phyloP scores from a whole-genome alignment of 768 basidiomycete species.

The Xerocomellus amylosporus region DNA sequence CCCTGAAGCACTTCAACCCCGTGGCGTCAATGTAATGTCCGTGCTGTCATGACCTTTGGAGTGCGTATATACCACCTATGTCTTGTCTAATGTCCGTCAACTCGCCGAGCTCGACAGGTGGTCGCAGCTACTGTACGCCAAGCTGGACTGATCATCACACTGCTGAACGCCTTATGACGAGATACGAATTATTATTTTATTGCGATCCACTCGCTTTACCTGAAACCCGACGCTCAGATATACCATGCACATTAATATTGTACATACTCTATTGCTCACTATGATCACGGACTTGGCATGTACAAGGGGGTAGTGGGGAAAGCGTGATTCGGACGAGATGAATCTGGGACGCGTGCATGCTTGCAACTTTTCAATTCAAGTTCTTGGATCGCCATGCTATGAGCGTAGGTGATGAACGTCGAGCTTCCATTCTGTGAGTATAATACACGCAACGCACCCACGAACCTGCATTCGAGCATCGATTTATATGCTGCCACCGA shows the following conservation, averaged over 20 bases:
- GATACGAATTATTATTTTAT: neutral
- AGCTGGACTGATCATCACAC: neutral
- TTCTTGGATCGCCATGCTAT: neutral
- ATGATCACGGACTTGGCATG: too few species aligned
- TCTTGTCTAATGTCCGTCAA: conserved; percentile 13
- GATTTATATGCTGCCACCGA: too few species aligned
- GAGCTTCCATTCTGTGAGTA: neutral
- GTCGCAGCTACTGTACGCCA: neutral
- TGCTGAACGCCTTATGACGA: neutral
- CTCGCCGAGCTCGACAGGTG: neutral
- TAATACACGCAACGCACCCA: too few species aligned
- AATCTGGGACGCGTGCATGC: neutral
- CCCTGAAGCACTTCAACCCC: neutral
- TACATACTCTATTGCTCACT: conserved; percentile 4
- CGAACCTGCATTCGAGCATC: neutral
- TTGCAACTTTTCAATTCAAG: too few species aligned
- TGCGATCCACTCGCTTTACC: neutral
- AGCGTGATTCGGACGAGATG: neutral
- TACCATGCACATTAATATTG: conserved; percentile 11
- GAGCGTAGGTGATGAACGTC: too few species aligned
- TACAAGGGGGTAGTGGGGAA: neutral
- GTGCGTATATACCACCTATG: neutral
- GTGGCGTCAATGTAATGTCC: conserved; percentile 8
- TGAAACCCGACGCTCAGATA: neutral
- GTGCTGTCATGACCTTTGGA: conserved; percentile 3